Evolutionary conservation across 352 stramenopile genomes (phyloP).

Genomic region (Pilasporangium apinafurcum): DNA sequence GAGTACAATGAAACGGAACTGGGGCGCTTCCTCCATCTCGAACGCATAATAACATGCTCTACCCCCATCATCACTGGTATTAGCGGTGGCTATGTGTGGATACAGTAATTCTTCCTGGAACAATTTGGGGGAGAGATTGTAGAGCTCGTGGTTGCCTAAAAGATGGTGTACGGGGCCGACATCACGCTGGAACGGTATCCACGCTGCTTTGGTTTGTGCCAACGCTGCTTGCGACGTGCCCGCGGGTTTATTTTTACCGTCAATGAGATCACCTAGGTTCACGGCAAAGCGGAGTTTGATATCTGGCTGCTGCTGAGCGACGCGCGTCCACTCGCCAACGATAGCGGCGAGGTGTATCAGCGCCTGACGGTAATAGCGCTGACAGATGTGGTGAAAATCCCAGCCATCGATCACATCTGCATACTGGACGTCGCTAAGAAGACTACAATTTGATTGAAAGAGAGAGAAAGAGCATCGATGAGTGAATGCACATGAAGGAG

Average conservation of each 20-base stretch:
- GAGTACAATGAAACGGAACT: slow-evolving; percentile 60
- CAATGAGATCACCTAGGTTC: slow-evolving; percentile 77
- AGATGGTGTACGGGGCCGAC: slow-evolving; percentile 68
- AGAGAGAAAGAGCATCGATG: too few relatives aligned
- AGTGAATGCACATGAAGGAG: background rate
- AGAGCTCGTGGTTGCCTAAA: slow-evolving; percentile 83
- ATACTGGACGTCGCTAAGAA: slow-evolving; percentile 81
- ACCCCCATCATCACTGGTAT: background rate
- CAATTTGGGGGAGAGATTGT: slow-evolving; percentile 52
- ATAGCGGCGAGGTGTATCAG: slow-evolving; percentile 36
- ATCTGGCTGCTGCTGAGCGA: slow-evolving; percentile 2
- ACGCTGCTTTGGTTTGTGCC: slow-evolving; percentile 27
- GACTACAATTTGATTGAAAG: slow-evolving; percentile 10
- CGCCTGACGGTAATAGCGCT: slow-evolving; percentile 68
- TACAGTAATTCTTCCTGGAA: slow-evolving; percentile 44
- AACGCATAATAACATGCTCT: slow-evolving; percentile 68
- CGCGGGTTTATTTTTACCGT: slow-evolving; percentile 62
- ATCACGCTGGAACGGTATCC: slow-evolving; percentile 25
- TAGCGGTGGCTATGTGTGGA: slow-evolving; percentile 6
- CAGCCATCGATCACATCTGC: slow-evolving; percentile 72
- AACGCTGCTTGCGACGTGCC: slow-evolving; percentile 40
- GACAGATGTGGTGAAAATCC: slow-evolving; percentile 63
- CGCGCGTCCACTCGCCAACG: slow-evolving; percentile 44
- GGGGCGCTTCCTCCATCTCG: slow-evolving; percentile 18
- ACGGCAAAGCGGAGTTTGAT: slow-evolving; percentile 48